These are phyloP conservation scores for Lentithecium fluviatile DNA, from an alignment of 495 filamentous ascomycete genomes.

Conservation along the genomic window DNA sequence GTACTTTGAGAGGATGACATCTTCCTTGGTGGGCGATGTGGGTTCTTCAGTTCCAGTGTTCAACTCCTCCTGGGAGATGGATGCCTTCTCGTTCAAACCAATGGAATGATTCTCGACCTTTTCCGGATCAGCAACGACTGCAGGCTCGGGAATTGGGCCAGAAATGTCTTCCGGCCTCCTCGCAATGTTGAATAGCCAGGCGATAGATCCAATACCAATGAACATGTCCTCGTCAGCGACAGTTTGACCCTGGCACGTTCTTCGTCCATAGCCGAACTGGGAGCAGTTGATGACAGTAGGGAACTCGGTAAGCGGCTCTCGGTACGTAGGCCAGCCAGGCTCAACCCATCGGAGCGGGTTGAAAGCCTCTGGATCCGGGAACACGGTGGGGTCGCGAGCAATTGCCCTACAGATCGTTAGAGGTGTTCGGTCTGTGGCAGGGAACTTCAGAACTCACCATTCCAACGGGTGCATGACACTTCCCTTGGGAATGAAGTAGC, in stretches of 20 bases:
- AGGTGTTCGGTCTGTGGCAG: background rate
- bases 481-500: slow-evolving; percentile 55
- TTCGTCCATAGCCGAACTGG: slow-evolving; percentile 61
- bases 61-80: slow-evolving; percentile 35
- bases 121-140: slow-evolving; percentile 11
- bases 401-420: slow-evolving; percentile 36
- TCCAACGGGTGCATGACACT: slow-evolving; percentile 59
- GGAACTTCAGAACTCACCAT: slow-evolving; percentile 33
- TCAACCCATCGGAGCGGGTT: slow-evolving; percentile 43
- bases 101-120: slow-evolving; percentile 13
- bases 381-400: slow-evolving; percentile 39
- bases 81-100: slow-evolving; percentile 27
- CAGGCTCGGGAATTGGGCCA: slow-evolving; percentile 2
- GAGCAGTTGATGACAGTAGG: slow-evolving; percentile 57
- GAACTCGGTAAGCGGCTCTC: slow-evolving; percentile 53
- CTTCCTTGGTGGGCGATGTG: slow-evolving; percentile 15
- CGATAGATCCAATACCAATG: slow-evolving; percentile 57
- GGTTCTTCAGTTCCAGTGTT: slow-evolving; percentile 33
- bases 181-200: slow-evolving; percentile 57
- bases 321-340: slow-evolving; percentile 53
- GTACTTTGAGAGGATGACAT: slow-evolving; percentile 20
- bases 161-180: slow-evolving; percentile 38
- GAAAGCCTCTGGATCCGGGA: slow-evolving; percentile 41
- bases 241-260: slow-evolving; percentile 58
- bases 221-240: slow-evolving; percentile 58